phyloP scores from a whole-genome alignment of 306 rosid genomes.

The Coriaria nepalensis region DNA sequence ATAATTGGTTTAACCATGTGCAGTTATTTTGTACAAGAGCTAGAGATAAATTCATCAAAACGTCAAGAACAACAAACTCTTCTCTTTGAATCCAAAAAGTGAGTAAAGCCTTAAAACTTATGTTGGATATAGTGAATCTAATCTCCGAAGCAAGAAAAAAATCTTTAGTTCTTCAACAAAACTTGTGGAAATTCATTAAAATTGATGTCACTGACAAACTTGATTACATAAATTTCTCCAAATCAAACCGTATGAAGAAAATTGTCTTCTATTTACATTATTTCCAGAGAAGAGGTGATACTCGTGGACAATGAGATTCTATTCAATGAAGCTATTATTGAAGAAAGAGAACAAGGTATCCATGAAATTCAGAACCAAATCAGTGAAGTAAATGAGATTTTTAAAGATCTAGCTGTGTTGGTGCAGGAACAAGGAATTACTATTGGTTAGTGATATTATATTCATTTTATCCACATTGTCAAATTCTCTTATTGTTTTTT shows the following conservation, averaged over 20 bases:
- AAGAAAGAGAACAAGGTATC: constrained; percentile 96
- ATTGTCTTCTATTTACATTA: too few species aligned
- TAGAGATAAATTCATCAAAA: constrained; percentile 34
- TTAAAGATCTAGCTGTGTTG: constrained; percentile 87
- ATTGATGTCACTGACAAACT: constrained; percentile 11
- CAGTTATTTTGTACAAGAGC: constrained; percentile 62
- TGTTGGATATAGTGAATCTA: not conserved
- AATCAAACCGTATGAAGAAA: too few species aligned
- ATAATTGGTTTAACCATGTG: not conserved
- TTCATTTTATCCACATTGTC: not conserved
- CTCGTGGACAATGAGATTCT: constrained; percentile 74
- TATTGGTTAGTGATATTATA: constrained; percentile 39
- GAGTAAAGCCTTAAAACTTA: constrained; percentile 7
- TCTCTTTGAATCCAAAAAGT: constrained; percentile 87
- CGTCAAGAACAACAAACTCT: constrained; percentile 67
- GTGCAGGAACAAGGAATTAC: constrained; percentile 91
- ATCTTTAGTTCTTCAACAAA: too few species aligned
- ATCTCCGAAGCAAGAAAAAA: too few species aligned
- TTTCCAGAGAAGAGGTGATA: constrained; percentile 71
- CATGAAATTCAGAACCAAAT: constrained; percentile 92
- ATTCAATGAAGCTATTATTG: constrained; percentile 91
- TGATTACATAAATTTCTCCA: not conserved
- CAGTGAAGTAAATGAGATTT: constrained; percentile 90
- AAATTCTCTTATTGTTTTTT: constrained; percentile 12
- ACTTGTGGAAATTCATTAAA: too few species aligned